Conservation (phyloP, 345 rosid species). For the Populus davidiana region DNA sequence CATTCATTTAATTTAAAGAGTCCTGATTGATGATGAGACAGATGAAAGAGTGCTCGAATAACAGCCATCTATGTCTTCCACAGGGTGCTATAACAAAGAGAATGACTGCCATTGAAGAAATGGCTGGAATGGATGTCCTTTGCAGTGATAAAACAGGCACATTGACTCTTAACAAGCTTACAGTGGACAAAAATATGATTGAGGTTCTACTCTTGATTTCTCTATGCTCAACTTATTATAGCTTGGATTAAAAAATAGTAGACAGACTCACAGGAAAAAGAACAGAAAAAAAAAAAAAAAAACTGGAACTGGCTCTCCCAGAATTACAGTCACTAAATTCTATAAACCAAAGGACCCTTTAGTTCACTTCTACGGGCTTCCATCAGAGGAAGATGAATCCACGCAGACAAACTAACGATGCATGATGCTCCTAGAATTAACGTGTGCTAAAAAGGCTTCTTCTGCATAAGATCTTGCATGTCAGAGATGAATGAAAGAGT, state of each 20-base stretch:
- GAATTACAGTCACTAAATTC: no score
- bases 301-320: no score
- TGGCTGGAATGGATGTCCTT: slow-evolving; percentile 48
- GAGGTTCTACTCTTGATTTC: slow-evolving; percentile 20
- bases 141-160: slow-evolving; percentile 48
- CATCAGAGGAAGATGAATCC: no score
- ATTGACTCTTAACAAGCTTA: slow-evolving; percentile 40
- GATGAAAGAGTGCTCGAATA: neutral
- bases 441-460: no score
- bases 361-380: no score
- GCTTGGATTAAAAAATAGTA: neutral
- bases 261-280: neutral
- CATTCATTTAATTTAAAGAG: neutral
- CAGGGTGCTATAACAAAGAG: slow-evolving; percentile 44
- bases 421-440: no score
- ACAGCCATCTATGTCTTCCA: neutral
- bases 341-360: no score
- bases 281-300: no score
- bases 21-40: neutral
- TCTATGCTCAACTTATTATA: neutral
- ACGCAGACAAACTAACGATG: no score
- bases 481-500: no score
- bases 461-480: no score
- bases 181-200: slow-evolving; percentile 42
- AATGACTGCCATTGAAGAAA: slow-evolving; percentile 50